Conservation (phyloP, 345 rosid species). For the Salix suchowensis region DNA sequence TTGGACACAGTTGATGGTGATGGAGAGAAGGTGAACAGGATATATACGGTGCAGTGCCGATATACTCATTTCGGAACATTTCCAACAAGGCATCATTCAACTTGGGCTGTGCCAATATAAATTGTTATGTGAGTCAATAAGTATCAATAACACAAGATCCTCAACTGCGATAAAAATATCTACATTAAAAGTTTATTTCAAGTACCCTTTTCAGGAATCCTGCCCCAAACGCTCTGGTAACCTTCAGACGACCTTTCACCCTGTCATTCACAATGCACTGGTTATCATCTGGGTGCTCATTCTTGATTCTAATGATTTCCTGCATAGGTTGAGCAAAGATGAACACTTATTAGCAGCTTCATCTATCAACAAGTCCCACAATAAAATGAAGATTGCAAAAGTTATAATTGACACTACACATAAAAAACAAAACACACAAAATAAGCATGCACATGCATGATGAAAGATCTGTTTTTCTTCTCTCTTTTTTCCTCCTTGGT, state of each 20-base stretch:
- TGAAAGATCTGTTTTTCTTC: not conserved
- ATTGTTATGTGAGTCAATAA: slow-evolving; percentile 6
- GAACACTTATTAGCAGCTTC: not conserved
- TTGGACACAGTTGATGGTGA: slow-evolving; percentile 75
- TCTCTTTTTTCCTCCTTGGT: not conserved
- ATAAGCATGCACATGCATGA: not conserved
- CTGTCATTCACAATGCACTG: slow-evolving; percentile 86
- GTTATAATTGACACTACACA: not conserved
- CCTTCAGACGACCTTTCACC: slow-evolving; percentile 94
- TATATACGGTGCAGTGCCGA: slow-evolving; percentile 81
- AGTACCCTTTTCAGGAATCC: slow-evolving; percentile 89
- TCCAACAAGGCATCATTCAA: slow-evolving; percentile 70
- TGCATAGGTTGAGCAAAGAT: slow-evolving; percentile 36
- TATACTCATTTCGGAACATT: slow-evolving; percentile 81
- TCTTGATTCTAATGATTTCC: slow-evolving; percentile 89
- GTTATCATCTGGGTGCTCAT: slow-evolving; percentile 89
- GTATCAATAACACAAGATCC: not conserved
- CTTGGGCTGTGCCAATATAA: slow-evolving; percentile 64
- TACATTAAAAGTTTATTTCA: not conserved
- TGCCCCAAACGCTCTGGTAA: slow-evolving; percentile 97
- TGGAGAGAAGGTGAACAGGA: slow-evolving; percentile 79
- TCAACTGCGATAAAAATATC: not conserved
- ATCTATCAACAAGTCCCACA: not conserved
- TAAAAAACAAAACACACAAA: not conserved
- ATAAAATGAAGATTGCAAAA: not conserved